Base-by-base conservation (phyloP, 1,284 basidiomycete genomes). In the Phellinidium pouzarii region DNA sequence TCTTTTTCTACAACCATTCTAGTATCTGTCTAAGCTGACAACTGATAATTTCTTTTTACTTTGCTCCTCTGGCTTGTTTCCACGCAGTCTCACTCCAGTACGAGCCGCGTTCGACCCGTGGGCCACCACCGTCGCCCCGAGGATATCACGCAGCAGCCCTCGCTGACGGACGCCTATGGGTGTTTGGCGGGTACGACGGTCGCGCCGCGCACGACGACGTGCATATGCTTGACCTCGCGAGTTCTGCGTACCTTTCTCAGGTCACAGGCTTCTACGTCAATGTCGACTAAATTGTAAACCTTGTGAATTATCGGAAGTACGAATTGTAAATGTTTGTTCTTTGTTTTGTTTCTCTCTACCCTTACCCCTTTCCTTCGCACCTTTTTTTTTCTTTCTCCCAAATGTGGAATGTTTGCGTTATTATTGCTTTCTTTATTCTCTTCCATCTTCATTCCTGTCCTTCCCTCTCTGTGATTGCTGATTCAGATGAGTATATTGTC, bases 121-220 rank as follows among this genome's bases (percentile, higher is more conserved):
- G 93, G 1, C 78, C 77, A 52, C 78, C 86, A 0, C 91, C 90
- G 0, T 76, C 76, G 5, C 74, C 81, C 2, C 77, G 93, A 37
- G 93, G 91, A 2, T 94, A 95, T 66, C 91, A 92, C 62, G 82
- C 84, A 17, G 76, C 90, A 0, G 71, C 92, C 41, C 72, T 94
- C 12, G 82, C 89, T 4, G 93, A 96, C 66, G 85, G 85, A 54
- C 76, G 93, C 4, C 68, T 95, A 3, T 91, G 92, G 68, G 69
- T 94, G 29, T 88, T 93, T 61, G 93, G 93, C 31, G 93, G 93
- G 36, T 94, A 88, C 65, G 90, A 94, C 57, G 92, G 91, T 2
- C 75, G 78, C 29, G 76, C 76, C 2, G 83, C 91, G 9, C 92
- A 83, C 63, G 89, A 93, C 61, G 93, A 95, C 67, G 81, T 94